These are phyloP conservation scores for Lichina pygmaea DNA, from an alignment of 495 filamentous ascomycete genomes.

Conservation along the genomic window DNA sequence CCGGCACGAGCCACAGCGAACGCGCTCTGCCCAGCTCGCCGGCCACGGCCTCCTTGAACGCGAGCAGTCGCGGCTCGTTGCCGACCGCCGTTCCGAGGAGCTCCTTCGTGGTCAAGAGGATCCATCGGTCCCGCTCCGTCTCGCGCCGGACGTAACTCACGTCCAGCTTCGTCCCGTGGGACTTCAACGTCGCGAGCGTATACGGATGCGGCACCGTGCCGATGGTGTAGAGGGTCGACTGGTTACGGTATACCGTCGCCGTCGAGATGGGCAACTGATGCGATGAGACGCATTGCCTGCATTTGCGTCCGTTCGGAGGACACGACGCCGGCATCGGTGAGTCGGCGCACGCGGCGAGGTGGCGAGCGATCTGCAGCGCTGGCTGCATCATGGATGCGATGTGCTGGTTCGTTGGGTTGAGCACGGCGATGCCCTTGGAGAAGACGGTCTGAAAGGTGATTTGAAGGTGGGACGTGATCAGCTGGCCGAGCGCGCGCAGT, in stretches of 20 bases:
- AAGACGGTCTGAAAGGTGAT: constrained; percentile 64
- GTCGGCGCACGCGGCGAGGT: constrained; percentile 43
- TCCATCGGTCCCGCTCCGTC: constrained; percentile 57
- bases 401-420: constrained; percentile 49
- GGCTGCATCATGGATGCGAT: constrained; percentile 44
- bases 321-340: constrained; percentile 52
- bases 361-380: constrained; percentile 38
- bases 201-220: constrained; percentile 78
- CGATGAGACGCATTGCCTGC: constrained; percentile 39
- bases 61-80: constrained; percentile 32
- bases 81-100: constrained; percentile 31
- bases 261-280: constrained; percentile 18
- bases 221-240: constrained; percentile 39
- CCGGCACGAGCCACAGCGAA: constrained; percentile 62
- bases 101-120: constrained; percentile 41
- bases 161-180: constrained; percentile 14
- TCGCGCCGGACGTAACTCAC: constrained; percentile 50
- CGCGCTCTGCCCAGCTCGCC: constrained; percentile 26
- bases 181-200: constrained; percentile 38
- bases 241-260: constrained; percentile 10
- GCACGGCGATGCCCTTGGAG: constrained; percentile 41
- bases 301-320: constrained; percentile 52
- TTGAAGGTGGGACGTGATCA: constrained; percentile 75
- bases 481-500: constrained; percentile 31
- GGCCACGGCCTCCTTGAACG: constrained; percentile 64